These are phyloP conservation scores for Nectriaceae sp. DNA, from an alignment of 2,329 filamentous ascomycete genomes.

Conservation along the genomic window DNA sequence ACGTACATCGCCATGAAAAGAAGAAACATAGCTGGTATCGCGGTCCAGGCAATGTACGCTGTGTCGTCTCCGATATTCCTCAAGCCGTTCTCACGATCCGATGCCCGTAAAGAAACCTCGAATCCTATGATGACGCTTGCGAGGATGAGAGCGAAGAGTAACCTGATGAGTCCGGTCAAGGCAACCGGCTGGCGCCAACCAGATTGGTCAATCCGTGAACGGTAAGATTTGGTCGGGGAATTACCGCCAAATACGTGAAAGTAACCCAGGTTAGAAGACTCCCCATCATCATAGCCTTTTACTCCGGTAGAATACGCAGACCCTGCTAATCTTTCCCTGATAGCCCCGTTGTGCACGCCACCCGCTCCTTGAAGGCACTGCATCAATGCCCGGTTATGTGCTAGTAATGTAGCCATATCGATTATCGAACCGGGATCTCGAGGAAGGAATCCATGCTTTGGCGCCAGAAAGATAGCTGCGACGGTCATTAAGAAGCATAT, in stretches of 20 bases:
- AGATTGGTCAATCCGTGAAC: constrained; percentile 21
- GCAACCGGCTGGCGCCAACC: constrained; percentile 33
- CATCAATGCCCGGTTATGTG: constrained; percentile 37
- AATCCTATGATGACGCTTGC: constrained; percentile 35
- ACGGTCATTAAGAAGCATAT: constrained; percentile 27
- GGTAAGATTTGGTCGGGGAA: constrained; percentile 12
- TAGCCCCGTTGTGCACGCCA: constrained; percentile 28
- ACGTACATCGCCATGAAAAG: constrained; percentile 33
- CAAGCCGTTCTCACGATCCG: constrained; percentile 32
- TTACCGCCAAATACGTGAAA: constrained; percentile 31
- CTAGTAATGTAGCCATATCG: constrained; percentile 37
- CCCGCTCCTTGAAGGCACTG: constrained; percentile 37
- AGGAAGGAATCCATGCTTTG: constrained; percentile 37
- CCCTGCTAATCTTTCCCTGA: constrained; percentile 29
- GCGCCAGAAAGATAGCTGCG: constrained; percentile 21
- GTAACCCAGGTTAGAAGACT: constrained; percentile 21
- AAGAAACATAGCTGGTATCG: constrained; percentile 32
- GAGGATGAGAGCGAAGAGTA: constrained; percentile 28
- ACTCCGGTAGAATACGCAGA: constrained; percentile 36
- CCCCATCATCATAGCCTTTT: constrained; percentile 36
- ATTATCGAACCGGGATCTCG: constrained; percentile 37
- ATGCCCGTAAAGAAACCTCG: constrained; percentile 36
- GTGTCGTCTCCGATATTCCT: constrained; percentile 29
- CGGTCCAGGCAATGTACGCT: constrained; percentile 39
- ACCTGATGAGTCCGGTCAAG: constrained; percentile 31